These are phyloP conservation scores for Xylaria acuta DNA, from an alignment of 495 filamentous ascomycete genomes.

Conservation along the genomic window DNA sequence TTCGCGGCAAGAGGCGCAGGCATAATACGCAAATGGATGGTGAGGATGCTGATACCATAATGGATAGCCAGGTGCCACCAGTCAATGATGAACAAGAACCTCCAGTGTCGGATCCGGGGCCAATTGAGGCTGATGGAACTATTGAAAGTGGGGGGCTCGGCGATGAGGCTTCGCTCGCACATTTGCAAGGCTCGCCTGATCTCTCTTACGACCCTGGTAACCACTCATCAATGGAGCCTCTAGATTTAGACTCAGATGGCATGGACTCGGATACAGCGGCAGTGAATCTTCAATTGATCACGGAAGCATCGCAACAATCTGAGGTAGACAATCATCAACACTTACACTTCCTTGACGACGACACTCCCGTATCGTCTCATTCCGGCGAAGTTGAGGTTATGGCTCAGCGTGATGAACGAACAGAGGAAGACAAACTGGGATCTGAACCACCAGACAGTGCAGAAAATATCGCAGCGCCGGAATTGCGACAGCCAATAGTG, in stretches of 20 bases:
- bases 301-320: conserved; percentile 42
- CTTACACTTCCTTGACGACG: conserved; percentile 20
- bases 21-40: conserved; percentile 24
- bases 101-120: not conserved
- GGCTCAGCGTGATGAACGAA: conserved; percentile 20
- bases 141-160: conserved; percentile 22
- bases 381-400: conserved; percentile 13
- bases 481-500: conserved; percentile 29
- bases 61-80: conserved; percentile 28
- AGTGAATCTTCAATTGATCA: conserved; percentile 41
- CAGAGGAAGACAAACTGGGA: conserved; percentile 16
- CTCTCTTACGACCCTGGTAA: conserved; percentile 12
- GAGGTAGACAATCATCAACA: conserved; percentile 22
- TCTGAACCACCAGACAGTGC: conserved; percentile 1
- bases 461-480: not conserved
- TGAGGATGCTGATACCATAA: conserved; percentile 26
- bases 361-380: not conserved
- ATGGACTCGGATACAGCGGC: conserved; percentile 38
- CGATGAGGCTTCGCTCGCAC: conserved; percentile 2
- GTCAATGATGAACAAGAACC: not conserved
- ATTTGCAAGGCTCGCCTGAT: conserved; percentile 8
- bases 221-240: not conserved
- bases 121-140: conserved; percentile 17
- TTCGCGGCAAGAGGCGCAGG: conserved; percentile 39
- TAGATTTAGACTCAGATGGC: conserved; percentile 14